phyloP scores from a whole-genome alignment of 1,139 yeast species.

The Yamadazyma triangularis region DNA sequence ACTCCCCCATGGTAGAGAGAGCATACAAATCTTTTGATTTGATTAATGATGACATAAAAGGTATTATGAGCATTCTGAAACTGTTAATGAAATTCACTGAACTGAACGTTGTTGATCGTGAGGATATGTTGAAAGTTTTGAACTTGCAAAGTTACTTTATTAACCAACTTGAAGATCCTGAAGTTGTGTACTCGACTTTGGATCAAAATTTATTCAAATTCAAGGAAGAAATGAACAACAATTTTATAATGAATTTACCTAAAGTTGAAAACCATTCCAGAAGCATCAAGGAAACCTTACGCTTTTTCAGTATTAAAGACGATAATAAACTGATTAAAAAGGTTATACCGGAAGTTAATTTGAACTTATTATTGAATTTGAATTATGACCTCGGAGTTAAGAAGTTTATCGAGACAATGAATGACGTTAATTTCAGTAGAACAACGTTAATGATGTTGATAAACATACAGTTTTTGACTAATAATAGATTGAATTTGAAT shows the following conservation, averaged over 20 bases:
- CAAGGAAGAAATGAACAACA: conserved; percentile 16
- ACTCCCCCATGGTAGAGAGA: conserved; percentile 26
- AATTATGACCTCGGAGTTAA: conserved; percentile 25
- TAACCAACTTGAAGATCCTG: conserved; percentile 49
- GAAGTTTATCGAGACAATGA: conserved; percentile 24
- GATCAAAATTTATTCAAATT: conserved; percentile 29
- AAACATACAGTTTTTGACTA: conserved; percentile 24
- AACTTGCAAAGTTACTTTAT: conserved; percentile 38
- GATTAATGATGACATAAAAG: conserved; percentile 32
- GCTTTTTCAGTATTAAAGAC: conserved; percentile 8
- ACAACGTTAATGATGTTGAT: conserved; percentile 33
- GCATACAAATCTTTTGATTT: conserved; percentile 26
- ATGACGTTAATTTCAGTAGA: conserved; percentile 26
- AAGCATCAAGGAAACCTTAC: conserved; percentile 19
- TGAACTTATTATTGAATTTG: conserved; percentile 26
- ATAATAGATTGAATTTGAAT: conserved; percentile 16
- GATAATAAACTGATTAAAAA: not conserved
- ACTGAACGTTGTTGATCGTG: conserved; percentile 6
- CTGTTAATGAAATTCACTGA: conserved; percentile 16
- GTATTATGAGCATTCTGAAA: conserved; percentile 24
- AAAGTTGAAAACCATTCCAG: conserved; percentile 11
- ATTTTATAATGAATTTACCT: conserved; percentile 11
- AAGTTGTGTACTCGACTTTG: conserved; percentile 41
- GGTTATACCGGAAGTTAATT: conserved; percentile 17
- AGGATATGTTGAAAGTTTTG: conserved; percentile 18